A percentile compares a stretch with the other conserved stretches of the same genome.
phyloP scores from a whole-genome alignment of 1,139 yeast genomes.

The Pichia sp. region DNA sequence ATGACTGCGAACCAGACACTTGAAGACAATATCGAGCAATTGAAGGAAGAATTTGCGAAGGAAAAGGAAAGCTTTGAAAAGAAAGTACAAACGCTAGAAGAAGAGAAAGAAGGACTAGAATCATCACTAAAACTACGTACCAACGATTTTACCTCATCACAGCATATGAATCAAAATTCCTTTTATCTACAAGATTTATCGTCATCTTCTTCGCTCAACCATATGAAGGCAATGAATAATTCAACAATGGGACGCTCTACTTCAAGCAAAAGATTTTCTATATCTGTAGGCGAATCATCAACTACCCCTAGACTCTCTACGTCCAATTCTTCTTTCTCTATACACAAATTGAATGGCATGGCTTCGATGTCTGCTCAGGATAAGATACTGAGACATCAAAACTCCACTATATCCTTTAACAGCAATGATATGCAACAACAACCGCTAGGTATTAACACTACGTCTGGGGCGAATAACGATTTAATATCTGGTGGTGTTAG shows the following conservation, averaged over 20 bases:
- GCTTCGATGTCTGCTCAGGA: slow-evolving; percentile 20
- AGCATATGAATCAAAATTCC: slow-evolving; percentile 10
- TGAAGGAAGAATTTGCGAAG: slow-evolving; percentile 22
- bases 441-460: neutral
- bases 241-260: slow-evolving; percentile 18
- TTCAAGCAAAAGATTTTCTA: slow-evolving; percentile 24
- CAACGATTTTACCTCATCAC: slow-evolving; percentile 13
- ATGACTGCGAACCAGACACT: slow-evolving; percentile 9
- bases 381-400: slow-evolving; percentile 21
- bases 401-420: slow-evolving; percentile 18
- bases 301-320: slow-evolving; percentile 29
- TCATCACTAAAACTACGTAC: slow-evolving; percentile 17
- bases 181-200: slow-evolving; percentile 32
- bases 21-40: slow-evolving; percentile 3
- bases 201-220: slow-evolving; percentile 22
- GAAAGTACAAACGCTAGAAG: slow-evolving; percentile 28
- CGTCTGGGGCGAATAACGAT: slow-evolving; percentile 1
- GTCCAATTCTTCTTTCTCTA: slow-evolving; percentile 20
- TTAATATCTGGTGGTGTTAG: neutral
- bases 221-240: slow-evolving; percentile 20
- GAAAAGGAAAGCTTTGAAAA: slow-evolving; percentile 26
- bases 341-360: slow-evolving; percentile 14
- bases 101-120: slow-evolving; percentile 27
- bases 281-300: slow-evolving; percentile 32
- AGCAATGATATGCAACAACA: slow-evolving; percentile 4